Conservation (phyloP, 2,329 filamentous ascomycete genomes). For the Geosmithia morbida region DNA sequence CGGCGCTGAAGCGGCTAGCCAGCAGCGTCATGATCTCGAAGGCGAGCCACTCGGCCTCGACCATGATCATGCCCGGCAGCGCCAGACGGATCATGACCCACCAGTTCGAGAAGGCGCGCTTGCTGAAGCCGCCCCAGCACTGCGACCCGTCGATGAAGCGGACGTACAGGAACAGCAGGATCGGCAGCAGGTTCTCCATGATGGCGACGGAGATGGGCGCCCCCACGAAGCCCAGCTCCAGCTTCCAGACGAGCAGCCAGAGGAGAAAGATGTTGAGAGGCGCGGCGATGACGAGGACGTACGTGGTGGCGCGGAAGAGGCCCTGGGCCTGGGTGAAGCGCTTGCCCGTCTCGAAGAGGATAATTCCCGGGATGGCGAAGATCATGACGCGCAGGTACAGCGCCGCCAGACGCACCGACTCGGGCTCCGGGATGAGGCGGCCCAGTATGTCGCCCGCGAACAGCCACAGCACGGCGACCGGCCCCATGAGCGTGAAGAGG, state of each 20-base stretch:
- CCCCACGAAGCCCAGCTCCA: conserved; percentile 58
- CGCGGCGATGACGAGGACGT: conserved; percentile 61
- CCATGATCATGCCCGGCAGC: conserved; percentile 82
- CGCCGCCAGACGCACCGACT: conserved; percentile 55
- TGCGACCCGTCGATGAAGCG: conserved; percentile 57
- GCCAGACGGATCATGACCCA: conserved; percentile 72
- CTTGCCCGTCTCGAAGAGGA: conserved; percentile 65
- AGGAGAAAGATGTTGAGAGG: conserved; percentile 67
- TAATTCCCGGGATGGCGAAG: conserved; percentile 60
- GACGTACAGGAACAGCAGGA: conserved; percentile 68
- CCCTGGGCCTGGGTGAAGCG: conserved; percentile 75
- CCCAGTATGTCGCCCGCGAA: conserved; percentile 51
- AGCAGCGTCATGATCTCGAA: conserved; percentile 86
- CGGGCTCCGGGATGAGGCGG: conserved; percentile 27
- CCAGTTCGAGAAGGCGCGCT: conserved; percentile 60
- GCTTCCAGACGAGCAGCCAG: conserved; percentile 64
- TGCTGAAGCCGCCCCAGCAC: conserved; percentile 75
- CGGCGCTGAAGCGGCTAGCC: conserved; percentile 64
- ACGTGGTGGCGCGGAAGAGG: conserved; percentile 63
- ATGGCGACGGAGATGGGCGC: conserved; percentile 70
- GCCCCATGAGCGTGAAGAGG: conserved; percentile 55
- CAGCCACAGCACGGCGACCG: conserved; percentile 59
- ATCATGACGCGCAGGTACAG: conserved; percentile 60
- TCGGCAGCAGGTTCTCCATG: conserved; percentile 62
- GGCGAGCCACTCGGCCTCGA: conserved; percentile 83